phyloP scores from a whole-genome alignment of 345 rosid genomes.

The Brassica juncea region DNA sequence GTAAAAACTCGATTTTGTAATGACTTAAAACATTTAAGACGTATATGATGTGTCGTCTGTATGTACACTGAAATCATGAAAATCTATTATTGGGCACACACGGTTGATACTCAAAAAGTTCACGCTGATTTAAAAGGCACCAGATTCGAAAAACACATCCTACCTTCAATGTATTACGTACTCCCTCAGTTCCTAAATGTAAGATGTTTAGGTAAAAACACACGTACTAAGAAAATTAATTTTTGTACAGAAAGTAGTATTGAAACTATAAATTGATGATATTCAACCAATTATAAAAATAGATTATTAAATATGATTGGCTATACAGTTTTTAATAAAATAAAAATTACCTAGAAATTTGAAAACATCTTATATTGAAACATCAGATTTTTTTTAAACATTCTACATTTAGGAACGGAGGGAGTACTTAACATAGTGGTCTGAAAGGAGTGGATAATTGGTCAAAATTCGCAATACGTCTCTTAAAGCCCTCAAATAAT shows the following conservation, averaged over 20 bases:
- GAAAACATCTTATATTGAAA: too few species aligned
- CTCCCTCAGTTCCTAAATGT: too few species aligned
- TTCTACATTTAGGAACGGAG: too few species aligned
- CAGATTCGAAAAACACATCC: neutral
- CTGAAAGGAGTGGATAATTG: neutral
- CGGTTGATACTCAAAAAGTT: neutral
- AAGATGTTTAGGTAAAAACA: too few species aligned
- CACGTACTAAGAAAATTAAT: too few species aligned
- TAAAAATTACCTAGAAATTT: too few species aligned
- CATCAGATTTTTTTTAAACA: too few species aligned
- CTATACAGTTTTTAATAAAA: too few species aligned
- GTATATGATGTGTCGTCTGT: neutral
- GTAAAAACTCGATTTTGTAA: neutral
- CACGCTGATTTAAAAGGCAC: neutral
- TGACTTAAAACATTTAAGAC: neutral
- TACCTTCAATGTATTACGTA: neutral
- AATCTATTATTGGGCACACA: neutral
- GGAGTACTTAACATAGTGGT: neutral
- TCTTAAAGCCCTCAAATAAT: neutral
- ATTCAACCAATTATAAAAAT: too few species aligned
- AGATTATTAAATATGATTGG: too few species aligned
- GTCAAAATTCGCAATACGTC: conserved; percentile 2
- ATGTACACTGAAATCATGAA: neutral
- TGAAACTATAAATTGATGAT: too few species aligned
- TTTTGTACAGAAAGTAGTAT: too few species aligned